These are phyloP conservation scores for Boletus bicolor DNA, from an alignment of 768 basidiomycete species.

Conservation along the genomic window DNA sequence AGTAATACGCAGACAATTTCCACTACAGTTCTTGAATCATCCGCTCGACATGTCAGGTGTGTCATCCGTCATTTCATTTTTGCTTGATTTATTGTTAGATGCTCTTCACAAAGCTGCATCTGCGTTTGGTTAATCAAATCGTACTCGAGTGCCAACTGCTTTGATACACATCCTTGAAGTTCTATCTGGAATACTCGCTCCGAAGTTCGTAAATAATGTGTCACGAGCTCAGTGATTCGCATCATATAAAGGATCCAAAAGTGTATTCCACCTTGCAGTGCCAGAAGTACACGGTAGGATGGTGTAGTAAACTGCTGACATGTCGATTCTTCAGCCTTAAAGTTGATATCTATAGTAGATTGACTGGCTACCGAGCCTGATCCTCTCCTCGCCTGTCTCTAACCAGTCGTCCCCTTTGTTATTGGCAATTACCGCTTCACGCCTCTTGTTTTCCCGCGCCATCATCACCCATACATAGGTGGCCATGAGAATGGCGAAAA, in stretches of 20 bases:
- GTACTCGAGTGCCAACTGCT: neutral
- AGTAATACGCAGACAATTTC: no score
- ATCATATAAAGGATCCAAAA: no score
- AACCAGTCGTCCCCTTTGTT: conserved; percentile 5
- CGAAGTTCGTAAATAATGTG: no score
- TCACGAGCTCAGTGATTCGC: neutral
- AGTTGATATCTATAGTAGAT: conserved; percentile 29
- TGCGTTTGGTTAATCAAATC: neutral
- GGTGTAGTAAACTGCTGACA: neutral
- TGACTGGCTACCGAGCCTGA: conserved; percentile 30
- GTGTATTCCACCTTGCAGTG: neutral
- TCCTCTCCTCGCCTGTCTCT: conserved; percentile 22
- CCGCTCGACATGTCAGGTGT: no score
- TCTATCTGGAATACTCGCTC: neutral
- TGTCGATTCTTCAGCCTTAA: conserved; percentile 5
- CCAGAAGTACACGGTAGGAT: neutral
- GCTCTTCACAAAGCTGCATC: neutral
- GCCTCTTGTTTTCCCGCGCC: conserved; percentile 47
- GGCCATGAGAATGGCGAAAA: conserved; percentile 44
- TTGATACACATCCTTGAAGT: neutral
- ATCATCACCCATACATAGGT: conserved; percentile 47
- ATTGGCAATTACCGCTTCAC: conserved; percentile 30
- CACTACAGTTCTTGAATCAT: no score
- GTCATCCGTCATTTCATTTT: no score
- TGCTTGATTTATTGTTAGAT: no score